Evolutionary conservation across 768 basidiomycete species (phyloP).

Genomic region (Amanita thiersii): DNA sequence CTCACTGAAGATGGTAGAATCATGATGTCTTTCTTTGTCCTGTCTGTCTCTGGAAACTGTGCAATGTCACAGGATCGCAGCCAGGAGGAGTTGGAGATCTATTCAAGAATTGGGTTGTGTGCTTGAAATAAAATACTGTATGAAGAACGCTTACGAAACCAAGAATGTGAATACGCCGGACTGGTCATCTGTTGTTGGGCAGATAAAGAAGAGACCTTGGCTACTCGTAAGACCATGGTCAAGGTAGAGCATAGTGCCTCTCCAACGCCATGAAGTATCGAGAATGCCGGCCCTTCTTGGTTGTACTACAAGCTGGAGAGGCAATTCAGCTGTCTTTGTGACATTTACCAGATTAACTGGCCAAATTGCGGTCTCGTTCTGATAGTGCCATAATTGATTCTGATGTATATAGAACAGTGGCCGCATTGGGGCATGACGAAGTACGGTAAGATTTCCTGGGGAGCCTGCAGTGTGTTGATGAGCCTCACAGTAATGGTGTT

Average conservation of each 20-base stretch:
- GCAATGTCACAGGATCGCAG: slow-evolving; percentile 29
- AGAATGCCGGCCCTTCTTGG: slow-evolving; percentile 27
- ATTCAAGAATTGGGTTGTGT: slow-evolving; percentile 1
- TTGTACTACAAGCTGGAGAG: slow-evolving; percentile 40
- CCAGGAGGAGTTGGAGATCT: slow-evolving; percentile 27
- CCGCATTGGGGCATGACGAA: slow-evolving; percentile 23
- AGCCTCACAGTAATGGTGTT: neutral
- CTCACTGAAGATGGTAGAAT: too few species aligned
- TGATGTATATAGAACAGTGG: slow-evolving; percentile 48
- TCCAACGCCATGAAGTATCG: slow-evolving; percentile 46
- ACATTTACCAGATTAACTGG: slow-evolving; percentile 48
- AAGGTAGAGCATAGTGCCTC: slow-evolving; percentile 47
- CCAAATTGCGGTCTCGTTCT: slow-evolving; percentile 48
- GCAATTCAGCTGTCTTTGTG: slow-evolving; percentile 31
- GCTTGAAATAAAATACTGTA: neutral
- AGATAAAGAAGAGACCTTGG: slow-evolving; percentile 36
- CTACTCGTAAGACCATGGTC: slow-evolving; percentile 33
- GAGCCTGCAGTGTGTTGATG: slow-evolving; percentile 22
- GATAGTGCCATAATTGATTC: slow-evolving; percentile 42
- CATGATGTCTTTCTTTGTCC: too few species aligned
- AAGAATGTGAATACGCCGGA: slow-evolving; percentile 43
- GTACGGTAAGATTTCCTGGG: slow-evolving; percentile 40
- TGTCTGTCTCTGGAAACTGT: slow-evolving; percentile 22
- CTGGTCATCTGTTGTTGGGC: slow-evolving; percentile 24
- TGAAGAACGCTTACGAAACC: slow-evolving; percentile 27